Evolutionary conservation across 352 stramenopile genomes (phyloP), one percentile per base, ranked within the genome.

Genomic region (Phytophthora rubi): DNA sequence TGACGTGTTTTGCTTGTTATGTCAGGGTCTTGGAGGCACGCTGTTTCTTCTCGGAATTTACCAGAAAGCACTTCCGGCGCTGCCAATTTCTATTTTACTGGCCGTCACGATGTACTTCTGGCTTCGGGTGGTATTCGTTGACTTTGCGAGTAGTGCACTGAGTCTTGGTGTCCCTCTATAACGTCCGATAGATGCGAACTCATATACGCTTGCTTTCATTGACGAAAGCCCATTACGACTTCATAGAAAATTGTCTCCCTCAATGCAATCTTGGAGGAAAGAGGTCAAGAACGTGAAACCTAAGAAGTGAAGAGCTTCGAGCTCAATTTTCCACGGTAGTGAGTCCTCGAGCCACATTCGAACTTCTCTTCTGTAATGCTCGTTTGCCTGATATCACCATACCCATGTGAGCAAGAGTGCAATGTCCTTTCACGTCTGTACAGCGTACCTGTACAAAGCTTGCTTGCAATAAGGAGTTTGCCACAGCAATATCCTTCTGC

Each of bases 11-110:
- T 48, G 42, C 16, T 21, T 48, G 2, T 30, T 35, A n/a, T 70
- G 32, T 0, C 55, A 96, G 79, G 95, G 95, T 28, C 82, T 99
- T 13, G 88, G 91, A 39, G 92, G 87, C 8, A 99, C 98, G 12
- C 77, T 99, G 2, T 91, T 99, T 52, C 77, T 99, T 33, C 83
- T 99, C 32, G 92, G 91, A 10, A 88, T 99, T 9, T 98, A 98
- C 75, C 90, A 98, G 52, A 93, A 87, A 52, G 98, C 97, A n/a
- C 80, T 99, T 44, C 97, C 97, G 15, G 98, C 98, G 15, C 76
- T 99, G 35, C 98, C 98, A 8, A 99, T 99, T 57, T 96, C 89
- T 13, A 95, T 96, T 76, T 57, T 96, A 26, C 60, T 96, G 28
- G 81, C 87, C 6, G 87, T 92, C 6, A 77, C 71, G 28, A 73